Base-by-base conservation (phyloP, 164 flowering plant species). In the Macadamia integrifolia region DNA sequence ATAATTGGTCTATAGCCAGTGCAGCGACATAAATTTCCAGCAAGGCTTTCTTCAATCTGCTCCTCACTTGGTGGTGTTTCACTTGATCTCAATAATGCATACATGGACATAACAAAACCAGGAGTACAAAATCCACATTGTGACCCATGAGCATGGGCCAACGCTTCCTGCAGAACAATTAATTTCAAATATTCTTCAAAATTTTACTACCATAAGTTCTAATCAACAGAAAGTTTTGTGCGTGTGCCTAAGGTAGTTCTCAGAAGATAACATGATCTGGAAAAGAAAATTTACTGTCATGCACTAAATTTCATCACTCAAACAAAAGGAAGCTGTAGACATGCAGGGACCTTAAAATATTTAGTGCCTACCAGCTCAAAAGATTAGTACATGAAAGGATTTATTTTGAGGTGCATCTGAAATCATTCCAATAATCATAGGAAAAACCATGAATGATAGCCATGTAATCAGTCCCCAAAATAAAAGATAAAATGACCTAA, bases 111-210 rank as follows among this genome's bases (percentile, higher is more conserved):
- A 42, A 92, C 70, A 82, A 95, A 95, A 61, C 99, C 99, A 76
- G 98, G 98, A 61, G 99, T 95, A 67, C 99, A 95, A 80, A 83
- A 95, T 68, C 99, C 99, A 83, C 99, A 95, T 73, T 95, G 99
- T 61, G 99, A 95, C 14, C 99, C 99, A 81, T 95, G 99, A 75
- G 87, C 70, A 5, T 68, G 75, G 61, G 93, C 97, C 69, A 95
- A 76, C 59, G 92, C 80, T 79, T 92, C 91, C 99, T 95, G 80
- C 71, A 75, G 23, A 74, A 48, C 40, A 67, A 53, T 59, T 66
- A 9, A 69, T 60, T 73, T 4, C 53, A 55, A 31, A n/a, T 8
- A 60, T 60, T 30, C 56, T 28, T 60, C 35, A 65, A 53, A 66
- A 32, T 28, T 64, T 28, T 8, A 32, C 50, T 61, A 31, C 62